Percentiles rank a stretch among this genome's conserved stretches.
These are phyloP conservation scores for Avena atlantica DNA, from an alignment of 176 grass and related monocot species.

Conservation along the genomic window DNA sequence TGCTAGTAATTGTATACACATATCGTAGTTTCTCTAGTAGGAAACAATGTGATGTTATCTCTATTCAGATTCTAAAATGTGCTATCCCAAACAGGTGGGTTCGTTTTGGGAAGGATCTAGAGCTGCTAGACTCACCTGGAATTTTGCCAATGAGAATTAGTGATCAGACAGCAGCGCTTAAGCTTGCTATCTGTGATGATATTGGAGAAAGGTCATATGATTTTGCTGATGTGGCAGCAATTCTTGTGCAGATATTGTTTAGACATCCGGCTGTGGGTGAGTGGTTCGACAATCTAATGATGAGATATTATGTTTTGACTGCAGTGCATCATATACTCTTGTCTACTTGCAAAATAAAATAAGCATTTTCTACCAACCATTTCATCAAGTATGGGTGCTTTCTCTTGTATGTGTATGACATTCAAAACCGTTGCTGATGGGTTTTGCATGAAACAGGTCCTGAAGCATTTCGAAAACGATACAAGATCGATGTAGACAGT, in stretches of 20 bases:
- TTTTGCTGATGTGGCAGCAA: conserved; percentile 73
- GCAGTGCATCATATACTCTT: background rate
- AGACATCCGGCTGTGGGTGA: conserved; percentile 75
- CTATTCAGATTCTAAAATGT: conserved; percentile 37
- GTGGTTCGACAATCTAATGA: conserved; percentile 36
- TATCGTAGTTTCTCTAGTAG: conserved; percentile 19
- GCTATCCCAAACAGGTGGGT: conserved; percentile 70
- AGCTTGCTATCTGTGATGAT: conserved; percentile 98
- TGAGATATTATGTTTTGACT: conserved; percentile 20
- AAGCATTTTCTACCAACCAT: background rate
- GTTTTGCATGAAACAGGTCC: conserved; percentile 57
- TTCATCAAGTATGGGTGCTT: background rate
- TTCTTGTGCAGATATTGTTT: conserved; percentile 84
- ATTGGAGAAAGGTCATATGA: conserved; percentile 97
- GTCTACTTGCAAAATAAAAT: background rate
- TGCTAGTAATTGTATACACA: background rate
- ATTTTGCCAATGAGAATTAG: conserved; percentile 97
- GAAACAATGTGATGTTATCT: conserved; percentile 21
- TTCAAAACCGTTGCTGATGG: background rate
- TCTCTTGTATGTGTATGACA: conserved; percentile 3
- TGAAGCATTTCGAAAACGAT: conserved; percentile 67
- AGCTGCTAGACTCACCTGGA: conserved; percentile 95
- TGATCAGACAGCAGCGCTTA: conserved; percentile 91
- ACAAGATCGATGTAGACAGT: conserved; percentile 77
- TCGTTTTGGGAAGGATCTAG: conserved; percentile 87